Percentiles rank a stretch among this genome's conserved stretches.
Evolutionary conservation across 805 yeast genomes (phyloP).

Genomic region (Metschnikowia arizonensis): DNA sequence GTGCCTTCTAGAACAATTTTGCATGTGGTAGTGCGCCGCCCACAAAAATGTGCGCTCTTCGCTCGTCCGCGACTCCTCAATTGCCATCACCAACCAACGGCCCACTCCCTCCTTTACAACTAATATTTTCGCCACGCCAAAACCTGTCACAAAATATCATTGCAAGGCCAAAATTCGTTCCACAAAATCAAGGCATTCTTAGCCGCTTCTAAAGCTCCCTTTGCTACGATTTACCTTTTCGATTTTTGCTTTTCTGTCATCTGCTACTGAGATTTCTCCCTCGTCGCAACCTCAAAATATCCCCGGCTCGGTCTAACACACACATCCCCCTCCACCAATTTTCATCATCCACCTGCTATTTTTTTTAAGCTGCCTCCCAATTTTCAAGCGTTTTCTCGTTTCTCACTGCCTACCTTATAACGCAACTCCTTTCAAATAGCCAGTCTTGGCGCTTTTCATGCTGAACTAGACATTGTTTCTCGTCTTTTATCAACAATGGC

Average conservation of each 20-base stretch:
- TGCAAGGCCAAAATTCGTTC: background rate
- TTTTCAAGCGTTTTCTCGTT: background rate
- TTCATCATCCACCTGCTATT: too few relatives aligned
- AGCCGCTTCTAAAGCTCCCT: background rate
- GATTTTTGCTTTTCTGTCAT: conserved; percentile 1
- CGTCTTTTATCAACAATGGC: conserved; percentile 24
- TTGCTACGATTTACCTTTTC: conserved; percentile 3
- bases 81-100: conserved; percentile 14
- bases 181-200: background rate
- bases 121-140: conserved; percentile 3
- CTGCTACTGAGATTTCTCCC: background rate
- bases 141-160: background rate
- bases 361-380: too few relatives aligned
- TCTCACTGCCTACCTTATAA: background rate
- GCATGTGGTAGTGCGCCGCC: conserved; percentile 1
- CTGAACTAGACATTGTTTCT: background rate
- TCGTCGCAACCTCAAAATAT: background rate
- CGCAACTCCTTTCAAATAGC: background rate
- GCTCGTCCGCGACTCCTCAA: conserved; percentile 5
- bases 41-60: conserved; percentile 5
- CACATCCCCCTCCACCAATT: too few relatives aligned
- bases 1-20: conserved; percentile 4
- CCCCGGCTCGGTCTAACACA: background rate
- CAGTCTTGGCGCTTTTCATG: conserved; percentile 1
- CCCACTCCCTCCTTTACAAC: conserved; percentile 1